These are phyloP conservation scores for Aspergillus intermedius DNA, from an alignment of 2,329 filamentous ascomycete genomes.

Conservation along the genomic window DNA sequence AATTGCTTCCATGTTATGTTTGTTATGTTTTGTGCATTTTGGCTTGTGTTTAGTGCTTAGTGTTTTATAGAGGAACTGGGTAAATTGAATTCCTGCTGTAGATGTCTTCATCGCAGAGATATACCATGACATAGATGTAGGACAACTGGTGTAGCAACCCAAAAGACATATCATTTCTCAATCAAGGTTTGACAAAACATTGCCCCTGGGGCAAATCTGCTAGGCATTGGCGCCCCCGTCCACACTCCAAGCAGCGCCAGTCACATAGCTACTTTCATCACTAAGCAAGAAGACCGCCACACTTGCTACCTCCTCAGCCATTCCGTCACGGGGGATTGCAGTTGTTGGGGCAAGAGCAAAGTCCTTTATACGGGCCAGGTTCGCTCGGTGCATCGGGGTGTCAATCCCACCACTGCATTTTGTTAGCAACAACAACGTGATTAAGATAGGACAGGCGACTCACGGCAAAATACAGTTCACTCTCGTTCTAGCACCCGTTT, in stretches of 20 bases:
- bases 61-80: too few species aligned
- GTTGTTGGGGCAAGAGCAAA: neutral
- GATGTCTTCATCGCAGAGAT: neutral
- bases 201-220: neutral
- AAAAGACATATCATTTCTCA: neutral
- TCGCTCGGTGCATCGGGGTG: neutral
- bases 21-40: too few species aligned
- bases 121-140: neutral
- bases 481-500: neutral
- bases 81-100: neutral
- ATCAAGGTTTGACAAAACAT: neutral
- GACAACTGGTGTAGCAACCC: neutral
- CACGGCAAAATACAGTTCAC: neutral
- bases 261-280: constrained; percentile 14
- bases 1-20: too few species aligned
- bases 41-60: too few species aligned
- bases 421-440: neutral
- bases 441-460: neutral
- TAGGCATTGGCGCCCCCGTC: neutral
- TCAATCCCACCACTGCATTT: neutral
- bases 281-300: constrained; percentile 14
- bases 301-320: constrained; percentile 1
- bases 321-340: neutral
- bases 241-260: constrained; percentile 2
- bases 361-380: neutral